A percentile compares a stretch with the other conserved stretches of the same genome.
These are phyloP conservation scores for Wickerhamia fluorescens DNA, from an alignment of 805 yeast species.

Conservation along the genomic window DNA sequence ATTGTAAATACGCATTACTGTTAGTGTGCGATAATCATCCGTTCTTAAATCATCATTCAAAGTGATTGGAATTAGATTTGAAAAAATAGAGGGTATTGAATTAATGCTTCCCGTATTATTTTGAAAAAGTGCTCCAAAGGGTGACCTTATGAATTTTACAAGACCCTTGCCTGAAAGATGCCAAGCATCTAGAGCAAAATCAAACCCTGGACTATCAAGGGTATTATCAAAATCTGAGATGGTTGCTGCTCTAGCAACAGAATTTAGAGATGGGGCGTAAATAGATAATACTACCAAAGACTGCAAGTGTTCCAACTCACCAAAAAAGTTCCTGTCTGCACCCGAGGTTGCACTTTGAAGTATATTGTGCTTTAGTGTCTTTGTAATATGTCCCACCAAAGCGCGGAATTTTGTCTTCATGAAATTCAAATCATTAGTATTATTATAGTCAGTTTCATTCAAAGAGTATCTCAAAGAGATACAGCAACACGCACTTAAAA, in stretches of 20 bases:
- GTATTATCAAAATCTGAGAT: no score
- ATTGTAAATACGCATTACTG: conserved; percentile 62
- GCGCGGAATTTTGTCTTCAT: conserved; percentile 6
- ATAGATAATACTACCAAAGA: conserved; percentile 59
- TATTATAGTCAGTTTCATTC: conserved; percentile 24
- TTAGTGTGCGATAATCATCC: conserved; percentile 44
- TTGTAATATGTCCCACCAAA: conserved; percentile 39
- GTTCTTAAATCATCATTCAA: conserved; percentile 26
- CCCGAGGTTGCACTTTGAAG: conserved; percentile 23
- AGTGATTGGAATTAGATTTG: no score
- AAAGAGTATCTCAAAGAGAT: conserved; percentile 49
- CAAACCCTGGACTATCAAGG: conserved; percentile 9
- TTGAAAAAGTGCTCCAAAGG: conserved; percentile 32
- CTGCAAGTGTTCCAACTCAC: conserved; percentile 55
- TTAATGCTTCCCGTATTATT: conserved; percentile 1
- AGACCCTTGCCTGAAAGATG: conserved; percentile 58
- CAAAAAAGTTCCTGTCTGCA: conserved; percentile 10
- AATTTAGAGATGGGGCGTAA: conserved; percentile 55
- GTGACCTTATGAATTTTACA: conserved; percentile 49
- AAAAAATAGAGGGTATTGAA: conserved; percentile 7
- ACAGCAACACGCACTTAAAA: conserved; percentile 62
- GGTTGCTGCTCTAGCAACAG: no score
- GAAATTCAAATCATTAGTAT: no score
- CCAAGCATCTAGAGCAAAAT: conserved; percentile 62
- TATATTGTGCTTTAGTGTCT: conserved; percentile 42